These are phyloP conservation scores for Poa annua DNA, from an alignment of 176 grass and related monocot species.

Conservation along the genomic window DNA sequence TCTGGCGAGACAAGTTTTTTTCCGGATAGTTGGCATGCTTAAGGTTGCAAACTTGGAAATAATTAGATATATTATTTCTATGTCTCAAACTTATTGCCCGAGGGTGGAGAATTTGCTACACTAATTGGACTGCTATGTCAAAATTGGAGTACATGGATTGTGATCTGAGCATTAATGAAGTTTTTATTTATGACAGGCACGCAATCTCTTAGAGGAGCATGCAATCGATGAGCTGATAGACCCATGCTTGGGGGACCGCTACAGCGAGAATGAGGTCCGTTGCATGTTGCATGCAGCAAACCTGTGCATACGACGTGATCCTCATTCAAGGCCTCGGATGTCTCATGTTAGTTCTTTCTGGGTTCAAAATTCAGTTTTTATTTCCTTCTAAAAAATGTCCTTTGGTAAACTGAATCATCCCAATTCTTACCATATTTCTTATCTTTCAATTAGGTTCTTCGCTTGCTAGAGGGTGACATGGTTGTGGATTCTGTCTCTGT, in stretches of 20 bases:
- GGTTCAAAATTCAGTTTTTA: neutral
- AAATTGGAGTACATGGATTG: neutral
- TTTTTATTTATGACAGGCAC: constrained; percentile 57
- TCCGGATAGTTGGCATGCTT: constrained; percentile 14
- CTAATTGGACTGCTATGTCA: neutral
- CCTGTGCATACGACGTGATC: constrained; percentile 83
- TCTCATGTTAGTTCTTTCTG: constrained; percentile 65
- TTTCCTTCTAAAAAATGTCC: neutral
- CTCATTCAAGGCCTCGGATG: constrained; percentile 94
- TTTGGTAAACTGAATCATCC: neutral
- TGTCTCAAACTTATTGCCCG: neutral
- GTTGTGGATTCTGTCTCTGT: constrained; percentile 68
- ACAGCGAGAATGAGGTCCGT: constrained; percentile 72
- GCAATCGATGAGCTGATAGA: constrained; percentile 73
- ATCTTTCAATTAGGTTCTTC: constrained; percentile 64
- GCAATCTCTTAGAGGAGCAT: constrained; percentile 70
- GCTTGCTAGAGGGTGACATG: constrained; percentile 87
- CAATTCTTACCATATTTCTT: neutral
- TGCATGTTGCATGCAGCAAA: constrained; percentile 92
- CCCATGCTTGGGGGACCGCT: constrained; percentile 66
- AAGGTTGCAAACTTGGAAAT: neutral
- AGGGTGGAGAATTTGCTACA: constrained; percentile 9
- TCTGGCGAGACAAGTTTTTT: neutral
- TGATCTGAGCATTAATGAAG: constrained; percentile 19
- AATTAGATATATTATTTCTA: neutral